Percentiles rank a stretch among this genome's conserved stretches.
phyloP scores from a whole-genome alignment of 1,139 yeast species.

The Chernovozyma sophiae-reginae region DNA sequence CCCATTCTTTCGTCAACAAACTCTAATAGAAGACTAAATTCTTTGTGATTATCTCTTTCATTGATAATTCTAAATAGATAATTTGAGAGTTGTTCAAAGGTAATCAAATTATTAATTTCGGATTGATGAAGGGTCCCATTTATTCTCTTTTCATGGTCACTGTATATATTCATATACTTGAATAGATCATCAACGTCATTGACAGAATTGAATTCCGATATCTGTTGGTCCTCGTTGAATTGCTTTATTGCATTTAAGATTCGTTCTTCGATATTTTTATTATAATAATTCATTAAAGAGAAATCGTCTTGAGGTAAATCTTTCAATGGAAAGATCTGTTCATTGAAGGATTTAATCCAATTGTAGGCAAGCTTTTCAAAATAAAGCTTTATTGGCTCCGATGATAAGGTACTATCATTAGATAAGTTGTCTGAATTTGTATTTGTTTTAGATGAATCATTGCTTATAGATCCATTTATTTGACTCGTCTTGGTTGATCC shows the following conservation, averaged over 20 bases:
- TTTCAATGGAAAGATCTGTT: constrained; percentile 15
- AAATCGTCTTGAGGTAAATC: constrained; percentile 11
- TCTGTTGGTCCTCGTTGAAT: constrained; percentile 1
- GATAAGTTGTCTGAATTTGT: not conserved
- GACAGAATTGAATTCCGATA: not conserved
- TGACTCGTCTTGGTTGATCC: too few species aligned
- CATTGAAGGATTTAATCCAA: constrained; percentile 30
- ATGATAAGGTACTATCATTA: not conserved
- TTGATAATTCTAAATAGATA: constrained; percentile 13
- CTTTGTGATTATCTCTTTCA: constrained; percentile 6
- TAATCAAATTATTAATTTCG: constrained; percentile 11
- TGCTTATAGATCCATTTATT: not conserved
- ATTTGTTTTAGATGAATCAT: not conserved
- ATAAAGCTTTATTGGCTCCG: constrained; percentile 19
- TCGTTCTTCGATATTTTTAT: constrained; percentile 7
- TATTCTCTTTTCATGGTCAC: constrained; percentile 14
- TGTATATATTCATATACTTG: constrained; percentile 15
- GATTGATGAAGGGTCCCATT: constrained; percentile 14
- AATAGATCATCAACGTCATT: constrained; percentile 15
- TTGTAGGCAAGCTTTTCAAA: constrained; percentile 26
- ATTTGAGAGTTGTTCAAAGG: constrained; percentile 20
- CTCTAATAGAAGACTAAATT: constrained; percentile 13
- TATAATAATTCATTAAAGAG: constrained; percentile 4
- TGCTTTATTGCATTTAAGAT: constrained; percentile 3
- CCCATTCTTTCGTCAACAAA: constrained; percentile 16